phyloP scores from a whole-genome alignment of 352 stramenopile genomes.

The Phytophthora ramorum region DNA sequence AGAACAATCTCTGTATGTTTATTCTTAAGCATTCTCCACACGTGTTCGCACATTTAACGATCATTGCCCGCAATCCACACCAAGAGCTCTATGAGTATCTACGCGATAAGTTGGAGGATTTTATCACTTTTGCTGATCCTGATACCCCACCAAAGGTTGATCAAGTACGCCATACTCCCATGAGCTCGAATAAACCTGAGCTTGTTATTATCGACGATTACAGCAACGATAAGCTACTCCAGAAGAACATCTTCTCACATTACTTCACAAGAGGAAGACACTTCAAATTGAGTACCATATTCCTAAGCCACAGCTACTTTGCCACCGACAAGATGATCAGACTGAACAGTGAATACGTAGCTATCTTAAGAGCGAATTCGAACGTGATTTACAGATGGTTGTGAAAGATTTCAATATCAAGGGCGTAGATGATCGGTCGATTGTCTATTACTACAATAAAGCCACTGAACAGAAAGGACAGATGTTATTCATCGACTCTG shows the following conservation, averaged over 20 bases:
- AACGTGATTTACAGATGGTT: slow-evolving; percentile 44
- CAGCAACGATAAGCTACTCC: slow-evolving; percentile 32
- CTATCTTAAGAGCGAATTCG: slow-evolving; percentile 39
- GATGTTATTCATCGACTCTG: slow-evolving; percentile 3
- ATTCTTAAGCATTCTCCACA: slow-evolving; percentile 34
- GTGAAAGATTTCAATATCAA: slow-evolving; percentile 36
- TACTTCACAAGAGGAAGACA: slow-evolving; percentile 40
- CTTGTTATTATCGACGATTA: slow-evolving; percentile 39
- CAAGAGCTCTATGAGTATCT: slow-evolving; percentile 40
- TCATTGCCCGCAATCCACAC: slow-evolving; percentile 31
- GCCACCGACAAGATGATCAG: slow-evolving; percentile 49
- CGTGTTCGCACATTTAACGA: slow-evolving; percentile 34
- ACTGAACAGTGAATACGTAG: slow-evolving; percentile 35
- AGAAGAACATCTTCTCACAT: slow-evolving; percentile 42
- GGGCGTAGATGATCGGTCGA: slow-evolving; percentile 15
- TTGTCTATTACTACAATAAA: slow-evolving; percentile 33
- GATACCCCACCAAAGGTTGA: slow-evolving; percentile 40
- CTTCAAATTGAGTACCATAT: slow-evolving; percentile 28
- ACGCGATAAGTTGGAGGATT: slow-evolving; percentile 35
- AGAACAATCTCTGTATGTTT: slow-evolving; percentile 36
- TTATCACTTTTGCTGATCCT: slow-evolving; percentile 27
- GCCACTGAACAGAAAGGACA: slow-evolving; percentile 40
- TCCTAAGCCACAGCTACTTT: slow-evolving; percentile 22
- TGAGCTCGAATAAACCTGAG: slow-evolving; percentile 10
- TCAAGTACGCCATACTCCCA: slow-evolving; percentile 23